These are phyloP conservation scores for Nasturtium officinale DNA, from an alignment of 345 rosid genomes.

Conservation along the genomic window DNA sequence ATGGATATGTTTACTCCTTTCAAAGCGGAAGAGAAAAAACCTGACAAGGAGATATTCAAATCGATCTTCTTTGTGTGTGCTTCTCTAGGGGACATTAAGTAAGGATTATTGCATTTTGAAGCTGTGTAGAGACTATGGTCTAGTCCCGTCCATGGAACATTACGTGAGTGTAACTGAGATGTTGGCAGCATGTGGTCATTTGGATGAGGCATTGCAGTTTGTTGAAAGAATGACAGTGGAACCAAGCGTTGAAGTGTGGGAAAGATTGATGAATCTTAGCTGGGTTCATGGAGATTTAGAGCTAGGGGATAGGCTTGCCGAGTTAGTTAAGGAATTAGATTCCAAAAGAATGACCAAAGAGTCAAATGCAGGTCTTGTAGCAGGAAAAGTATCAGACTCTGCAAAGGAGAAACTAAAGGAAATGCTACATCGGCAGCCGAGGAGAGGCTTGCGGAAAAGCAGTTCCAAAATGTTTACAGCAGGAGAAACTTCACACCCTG, in stretches of 20 bases:
- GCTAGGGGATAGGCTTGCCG: constrained; percentile 71
- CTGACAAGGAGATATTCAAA: constrained; percentile 61
- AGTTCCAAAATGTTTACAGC: constrained; percentile 55
- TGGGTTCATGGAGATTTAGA: constrained; percentile 70
- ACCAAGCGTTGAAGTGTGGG: constrained; percentile 65
- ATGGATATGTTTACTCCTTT: constrained; percentile 65
- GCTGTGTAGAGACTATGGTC: constrained; percentile 67
- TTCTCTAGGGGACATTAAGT: constrained; percentile 57
- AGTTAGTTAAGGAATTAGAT: constrained; percentile 58
- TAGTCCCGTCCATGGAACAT: constrained; percentile 66
- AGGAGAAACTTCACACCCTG: constrained; percentile 73
- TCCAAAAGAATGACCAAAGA: constrained; percentile 54
- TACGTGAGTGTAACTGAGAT: constrained; percentile 60
- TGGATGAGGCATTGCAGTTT: constrained; percentile 77
- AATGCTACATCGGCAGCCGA: not conserved
- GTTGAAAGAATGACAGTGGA: constrained; percentile 56
- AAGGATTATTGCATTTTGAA: constrained; percentile 72
- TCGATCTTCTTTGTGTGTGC: constrained; percentile 63
- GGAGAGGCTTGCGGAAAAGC: constrained; percentile 26
- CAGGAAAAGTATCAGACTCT: too few relatives aligned
- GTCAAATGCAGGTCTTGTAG: constrained; percentile 68
- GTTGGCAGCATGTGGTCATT: constrained; percentile 68
- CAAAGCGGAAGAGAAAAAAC: constrained; percentile 59
- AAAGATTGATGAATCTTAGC: constrained; percentile 67
- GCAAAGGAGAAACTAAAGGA: constrained; percentile 7